phyloP scores from a whole-genome alignment of 225 moss, liverwort and hornwort species.

The Bryum argenteum region DNA sequence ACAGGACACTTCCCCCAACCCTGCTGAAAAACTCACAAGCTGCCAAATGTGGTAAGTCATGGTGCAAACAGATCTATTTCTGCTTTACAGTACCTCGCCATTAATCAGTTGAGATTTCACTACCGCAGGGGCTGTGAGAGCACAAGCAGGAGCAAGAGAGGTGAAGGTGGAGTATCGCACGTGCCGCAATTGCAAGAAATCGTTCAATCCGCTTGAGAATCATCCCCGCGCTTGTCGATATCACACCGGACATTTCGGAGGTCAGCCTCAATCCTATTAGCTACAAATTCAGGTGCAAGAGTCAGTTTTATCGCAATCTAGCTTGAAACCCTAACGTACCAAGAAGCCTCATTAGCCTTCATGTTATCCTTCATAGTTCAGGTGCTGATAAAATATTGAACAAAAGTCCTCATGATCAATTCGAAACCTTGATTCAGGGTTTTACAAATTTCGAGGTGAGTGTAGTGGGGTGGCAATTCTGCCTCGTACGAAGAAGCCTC shows the following conservation, averaged over 20 bases:
- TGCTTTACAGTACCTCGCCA: not conserved
- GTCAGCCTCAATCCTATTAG: constrained; percentile 27
- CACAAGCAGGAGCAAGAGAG: constrained; percentile 32
- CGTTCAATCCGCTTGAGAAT: constrained; percentile 64
- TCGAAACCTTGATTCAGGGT: too few relatives aligned
- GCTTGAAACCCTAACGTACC: not conserved
- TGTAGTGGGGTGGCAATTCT: too few relatives aligned
- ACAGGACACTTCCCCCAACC: not conserved
- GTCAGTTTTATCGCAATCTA: constrained; percentile 47
- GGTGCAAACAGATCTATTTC: not conserved
- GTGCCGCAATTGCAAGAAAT: constrained; percentile 73
- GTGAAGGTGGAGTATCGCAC: constrained; percentile 52
- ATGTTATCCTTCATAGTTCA: not conserved
- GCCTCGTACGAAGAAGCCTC: not conserved
- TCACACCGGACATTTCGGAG: constrained; percentile 92
- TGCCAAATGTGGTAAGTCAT: not conserved
- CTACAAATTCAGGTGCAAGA: not conserved
- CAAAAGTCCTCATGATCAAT: not conserved
- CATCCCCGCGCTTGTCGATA: constrained; percentile 81
- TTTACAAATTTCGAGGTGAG: too few relatives aligned
- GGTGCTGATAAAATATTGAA: not conserved
- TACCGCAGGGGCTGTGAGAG: constrained; percentile 26
- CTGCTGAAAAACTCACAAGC: not conserved
- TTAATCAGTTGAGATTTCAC: not conserved
- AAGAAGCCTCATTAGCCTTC: not conserved